Conservation (phyloP, 2,329 filamentous ascomycete species). For the Helminthosporium solani region DNA sequence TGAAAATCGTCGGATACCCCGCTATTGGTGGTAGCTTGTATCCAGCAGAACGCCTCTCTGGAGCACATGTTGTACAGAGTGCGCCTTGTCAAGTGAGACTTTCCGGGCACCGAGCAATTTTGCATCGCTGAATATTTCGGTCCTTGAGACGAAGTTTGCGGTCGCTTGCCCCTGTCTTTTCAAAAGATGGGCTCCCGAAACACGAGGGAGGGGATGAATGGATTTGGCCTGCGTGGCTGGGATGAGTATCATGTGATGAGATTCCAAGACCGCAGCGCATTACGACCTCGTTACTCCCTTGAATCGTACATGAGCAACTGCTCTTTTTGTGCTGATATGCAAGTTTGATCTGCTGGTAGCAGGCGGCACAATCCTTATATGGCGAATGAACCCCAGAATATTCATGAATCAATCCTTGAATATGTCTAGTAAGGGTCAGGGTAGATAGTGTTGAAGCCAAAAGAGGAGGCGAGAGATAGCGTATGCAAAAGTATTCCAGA, state of each 20-base stretch:
- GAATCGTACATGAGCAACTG: neutral
- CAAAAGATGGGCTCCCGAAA: neutral
- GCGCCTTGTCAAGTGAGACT: too few species aligned
- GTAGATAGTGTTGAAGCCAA: neutral
- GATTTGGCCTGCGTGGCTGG: neutral
- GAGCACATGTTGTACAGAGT: neutral
- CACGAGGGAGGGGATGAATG: neutral
- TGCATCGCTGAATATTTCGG: too few species aligned
- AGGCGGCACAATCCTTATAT: neutral
- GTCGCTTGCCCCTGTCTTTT: too few species aligned
- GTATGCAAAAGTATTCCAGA: conserved; percentile 15
- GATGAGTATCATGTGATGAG: neutral
- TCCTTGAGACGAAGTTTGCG: too few species aligned
- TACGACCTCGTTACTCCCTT: neutral
- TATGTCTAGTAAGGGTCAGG: neutral
- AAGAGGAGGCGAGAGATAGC: neutral
- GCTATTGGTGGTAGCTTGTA: neutral
- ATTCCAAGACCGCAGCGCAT: neutral
- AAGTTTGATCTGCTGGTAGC: neutral
- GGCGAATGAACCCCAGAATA: too few species aligned
- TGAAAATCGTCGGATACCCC: neutral
- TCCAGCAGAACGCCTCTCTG: conserved; percentile 3
- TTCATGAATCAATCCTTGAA: conserved; percentile 1
- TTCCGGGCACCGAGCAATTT: too few species aligned
- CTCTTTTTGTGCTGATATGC: neutral